Evolutionary conservation across 1,284 basidiomycete species (phyloP), one percentile per base, ranked within the genome.

Genomic region (Cystobasidium slooffiae): DNA sequence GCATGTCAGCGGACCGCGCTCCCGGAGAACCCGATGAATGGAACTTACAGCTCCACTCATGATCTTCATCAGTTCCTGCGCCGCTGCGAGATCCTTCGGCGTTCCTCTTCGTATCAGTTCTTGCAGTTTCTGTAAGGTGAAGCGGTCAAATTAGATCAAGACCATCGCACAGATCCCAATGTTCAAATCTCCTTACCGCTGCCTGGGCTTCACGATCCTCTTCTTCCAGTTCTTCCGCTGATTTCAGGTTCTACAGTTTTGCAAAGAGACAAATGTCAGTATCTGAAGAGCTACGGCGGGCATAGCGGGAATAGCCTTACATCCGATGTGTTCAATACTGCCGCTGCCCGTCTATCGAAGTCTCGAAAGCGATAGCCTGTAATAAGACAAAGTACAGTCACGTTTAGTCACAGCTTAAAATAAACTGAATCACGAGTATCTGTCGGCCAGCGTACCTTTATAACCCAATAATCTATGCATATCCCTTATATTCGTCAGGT

Each of bases 21-120:
- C n/a, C 43, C 43, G 37, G 43, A 39, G 8, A 18, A 43, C 2
- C 14, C 12, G 39, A 18, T 41, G 6, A 59, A 18, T 6, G 18
- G 6, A n/a, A 81, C 84, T 77, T 74, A 85, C 86, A 1, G 96
- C 96, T 41, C 96, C 97, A 0, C 95, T 91, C 68, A 99, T 88
- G 1, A 90, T 85, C 83, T 98, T 98, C 95, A 99, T 99, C 56
- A 99, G 86, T 80, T 99, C 96, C 81, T 99, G 96, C 1, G 97
- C 97, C 10, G 92, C 93, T 0, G 91, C 92, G 6, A 99, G 87
- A 83, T 99, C 97, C 75, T 93, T 88, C 0, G 97, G 97, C 20
- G 94, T 97, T 9, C 96, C 97, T 72, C 97, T 86, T 68, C 97
- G 89, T 78, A 99, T 98, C 43, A 99, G 88, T 82, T 99, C 97